phyloP scores from a whole-genome alignment of 495 filamentous ascomycete genomes.

The Xylaria bambusicola region DNA sequence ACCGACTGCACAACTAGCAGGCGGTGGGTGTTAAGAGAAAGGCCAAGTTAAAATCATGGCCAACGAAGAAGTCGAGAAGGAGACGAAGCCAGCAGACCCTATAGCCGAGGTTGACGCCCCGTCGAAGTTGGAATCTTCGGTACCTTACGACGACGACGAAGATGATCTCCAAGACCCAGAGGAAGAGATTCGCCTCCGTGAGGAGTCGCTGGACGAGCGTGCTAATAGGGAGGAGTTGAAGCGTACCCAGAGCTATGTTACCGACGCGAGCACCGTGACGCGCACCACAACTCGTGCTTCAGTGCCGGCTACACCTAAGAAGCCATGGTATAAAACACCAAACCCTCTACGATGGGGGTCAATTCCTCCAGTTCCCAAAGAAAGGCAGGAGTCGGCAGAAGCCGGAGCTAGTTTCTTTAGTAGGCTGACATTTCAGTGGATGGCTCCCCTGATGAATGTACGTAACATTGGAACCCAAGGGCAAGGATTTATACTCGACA shows the following conservation, averaged over 20 bases:
- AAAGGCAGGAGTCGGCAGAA: constrained; percentile 56
- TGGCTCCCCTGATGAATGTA: constrained; percentile 67
- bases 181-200: constrained; percentile 29
- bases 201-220: constrained; percentile 29
- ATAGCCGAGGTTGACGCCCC: constrained; percentile 18
- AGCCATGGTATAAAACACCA: constrained; percentile 60
- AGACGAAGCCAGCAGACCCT: constrained; percentile 26
- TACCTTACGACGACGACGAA: constrained; percentile 6
- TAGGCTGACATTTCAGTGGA: constrained; percentile 66
- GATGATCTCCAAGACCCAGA: constrained; percentile 25
- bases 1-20: background rate
- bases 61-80: constrained; percentile 29
- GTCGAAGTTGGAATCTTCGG: background rate
- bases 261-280: constrained; percentile 45
- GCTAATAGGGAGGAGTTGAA: constrained; percentile 35
- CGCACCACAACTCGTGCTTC: constrained; percentile 29
- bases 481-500: background rate
- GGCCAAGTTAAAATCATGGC: constrained; percentile 27
- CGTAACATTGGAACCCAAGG: constrained; percentile 23
- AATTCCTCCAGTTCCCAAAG: constrained; percentile 61
- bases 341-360: constrained; percentile 66
- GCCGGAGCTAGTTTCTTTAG: constrained; percentile 62
- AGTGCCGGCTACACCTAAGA: constrained; percentile 35
- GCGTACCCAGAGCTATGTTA: constrained; percentile 46
- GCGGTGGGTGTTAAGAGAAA: background rate